A percentile compares a stretch with the other conserved stretches of the same genome.
These are phyloP conservation scores for Kazachstania martiniae DNA, from an alignment of 805 yeast genomes.

Conservation along the genomic window DNA sequence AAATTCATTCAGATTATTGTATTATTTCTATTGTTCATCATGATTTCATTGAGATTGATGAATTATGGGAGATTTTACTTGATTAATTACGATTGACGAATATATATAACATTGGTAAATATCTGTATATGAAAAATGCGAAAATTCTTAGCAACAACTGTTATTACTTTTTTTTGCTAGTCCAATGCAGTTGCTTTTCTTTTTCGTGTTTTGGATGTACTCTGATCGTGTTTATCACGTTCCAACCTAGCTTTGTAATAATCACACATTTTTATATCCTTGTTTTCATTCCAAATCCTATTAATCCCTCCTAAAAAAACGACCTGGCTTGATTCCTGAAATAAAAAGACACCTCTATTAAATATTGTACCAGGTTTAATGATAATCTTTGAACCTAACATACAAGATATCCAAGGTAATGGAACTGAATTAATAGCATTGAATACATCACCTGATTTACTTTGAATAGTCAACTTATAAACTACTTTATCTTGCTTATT, in stretches of 20 bases:
- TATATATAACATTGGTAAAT: background rate
- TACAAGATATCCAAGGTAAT: conserved; percentile 38
- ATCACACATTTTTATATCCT: conserved; percentile 23
- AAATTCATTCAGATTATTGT: conserved; percentile 51
- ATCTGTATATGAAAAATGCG: background rate
- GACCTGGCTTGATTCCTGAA: conserved; percentile 19
- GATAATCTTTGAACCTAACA: conserved; percentile 48
- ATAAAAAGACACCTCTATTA: conserved; percentile 35
- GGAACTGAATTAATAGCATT: conserved; percentile 51
- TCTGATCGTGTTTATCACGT: conserved; percentile 5
- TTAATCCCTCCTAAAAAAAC: conserved; percentile 32
- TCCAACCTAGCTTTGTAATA: conserved; percentile 22
- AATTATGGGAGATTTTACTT: conserved; percentile 59
- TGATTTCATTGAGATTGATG: conserved; percentile 62
- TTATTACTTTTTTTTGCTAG: background rate
- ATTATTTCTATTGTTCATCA: conserved; percentile 84
- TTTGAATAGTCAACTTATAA: conserved; percentile 50
- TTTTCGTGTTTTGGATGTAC: conserved; percentile 6
- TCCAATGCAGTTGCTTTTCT: conserved; percentile 7
- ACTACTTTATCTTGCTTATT: conserved; percentile 13
- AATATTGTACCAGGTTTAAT: conserved; percentile 39
- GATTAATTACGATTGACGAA: conserved; percentile 4
- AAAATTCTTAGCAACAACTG: background rate
- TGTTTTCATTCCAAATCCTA: conserved; percentile 30
- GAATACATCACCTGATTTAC: conserved; percentile 36